phyloP scores from a whole-genome alignment of 106 monocot genomes.

The Dendrobium chrysotoxum region DNA sequence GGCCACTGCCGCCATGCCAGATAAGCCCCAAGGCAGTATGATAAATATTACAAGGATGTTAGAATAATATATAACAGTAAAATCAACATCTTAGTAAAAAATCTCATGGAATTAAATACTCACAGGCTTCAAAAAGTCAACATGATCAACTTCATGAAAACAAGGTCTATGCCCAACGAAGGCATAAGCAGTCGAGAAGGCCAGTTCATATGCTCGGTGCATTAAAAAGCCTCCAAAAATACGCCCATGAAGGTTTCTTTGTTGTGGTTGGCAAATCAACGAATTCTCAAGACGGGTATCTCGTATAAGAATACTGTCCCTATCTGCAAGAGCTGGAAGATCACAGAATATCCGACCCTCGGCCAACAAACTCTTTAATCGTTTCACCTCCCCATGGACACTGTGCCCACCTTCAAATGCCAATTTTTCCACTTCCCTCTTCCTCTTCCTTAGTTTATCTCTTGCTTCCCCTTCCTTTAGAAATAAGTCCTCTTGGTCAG shows the following conservation, averaged over 20 bases:
- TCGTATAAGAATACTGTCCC: conserved; percentile 79
- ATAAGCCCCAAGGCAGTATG: too few species aligned
- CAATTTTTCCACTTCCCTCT: conserved; percentile 54
- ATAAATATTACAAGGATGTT: too few species aligned
- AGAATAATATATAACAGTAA: too few species aligned
- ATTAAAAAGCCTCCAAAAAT: conserved; percentile 98
- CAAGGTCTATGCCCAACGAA: conserved; percentile 80
- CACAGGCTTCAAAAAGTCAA: conserved; percentile 93
- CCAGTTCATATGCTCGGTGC: conserved; percentile 88
- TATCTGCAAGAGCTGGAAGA: conserved; percentile 84
- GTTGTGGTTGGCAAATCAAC: conserved; percentile 94
- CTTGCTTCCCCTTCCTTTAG: conserved; percentile 59
- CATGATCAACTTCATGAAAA: conserved; percentile 97
- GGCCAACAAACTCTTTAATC: conserved; percentile 55
- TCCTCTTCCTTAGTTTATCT: conserved; percentile 64
- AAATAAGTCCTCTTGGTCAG: conserved; percentile 61
- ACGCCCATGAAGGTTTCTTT: conserved; percentile 88
- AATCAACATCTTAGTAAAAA: too few species aligned
- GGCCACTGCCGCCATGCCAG: too few species aligned
- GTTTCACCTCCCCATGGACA: conserved; percentile 38
- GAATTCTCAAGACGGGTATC: conserved; percentile 86
- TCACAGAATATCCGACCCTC: conserved; percentile 94
- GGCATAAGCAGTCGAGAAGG: conserved; percentile 95
- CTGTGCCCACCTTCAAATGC: conserved; percentile 51
- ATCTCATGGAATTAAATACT: conserved; percentile 18